These are phyloP conservation scores for Heliamphora exappendiculata DNA, from an alignment of 148 eudicot species.

Conservation along the genomic window DNA sequence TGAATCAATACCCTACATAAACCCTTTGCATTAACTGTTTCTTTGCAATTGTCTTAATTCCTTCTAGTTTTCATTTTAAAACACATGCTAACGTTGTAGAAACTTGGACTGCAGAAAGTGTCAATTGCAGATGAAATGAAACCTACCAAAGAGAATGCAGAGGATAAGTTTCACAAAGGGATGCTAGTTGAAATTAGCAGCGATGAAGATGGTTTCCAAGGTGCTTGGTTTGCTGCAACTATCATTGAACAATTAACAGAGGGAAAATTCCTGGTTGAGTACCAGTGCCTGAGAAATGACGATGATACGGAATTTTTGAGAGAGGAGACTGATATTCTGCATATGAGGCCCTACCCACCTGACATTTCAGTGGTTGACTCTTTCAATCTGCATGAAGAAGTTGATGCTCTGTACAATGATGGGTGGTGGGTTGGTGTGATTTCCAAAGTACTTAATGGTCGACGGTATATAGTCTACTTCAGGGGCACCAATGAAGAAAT, in stretches of 20 bases:
- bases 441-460: slow-evolving; percentile 38
- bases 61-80: neutral
- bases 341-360: slow-evolving; percentile 80
- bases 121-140: slow-evolving; percentile 6
- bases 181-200: slow-evolving; percentile 64
- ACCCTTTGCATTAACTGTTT: neutral
- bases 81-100: neutral
- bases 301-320: slow-evolving; percentile 45
- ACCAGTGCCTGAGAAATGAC: slow-evolving; percentile 55
- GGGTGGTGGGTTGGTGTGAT: slow-evolving; percentile 95
- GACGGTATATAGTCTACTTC: slow-evolving; percentile 62
- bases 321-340: slow-evolving; percentile 59
- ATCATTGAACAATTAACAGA: slow-evolving; percentile 30
- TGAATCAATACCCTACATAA: neutral
- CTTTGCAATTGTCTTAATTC: neutral
- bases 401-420: slow-evolving; percentile 78
- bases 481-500: slow-evolving; percentile 43
- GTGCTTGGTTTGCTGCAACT: slow-evolving; percentile 86
- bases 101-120: slow-evolving; percentile 25
- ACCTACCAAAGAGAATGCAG: slow-evolving; percentile 13
- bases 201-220: slow-evolving; percentile 83
- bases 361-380: slow-evolving; percentile 21
- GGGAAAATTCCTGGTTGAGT: slow-evolving; percentile 51
- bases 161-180: slow-evolving; percentile 31
- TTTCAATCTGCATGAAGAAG: slow-evolving; percentile 54